A percentile compares a stretch with the other conserved stretches of the same genome.
Evolutionary conservation across 1,284 basidiomycete genomes (phyloP).

Genomic region (Marasmius sp.): DNA sequence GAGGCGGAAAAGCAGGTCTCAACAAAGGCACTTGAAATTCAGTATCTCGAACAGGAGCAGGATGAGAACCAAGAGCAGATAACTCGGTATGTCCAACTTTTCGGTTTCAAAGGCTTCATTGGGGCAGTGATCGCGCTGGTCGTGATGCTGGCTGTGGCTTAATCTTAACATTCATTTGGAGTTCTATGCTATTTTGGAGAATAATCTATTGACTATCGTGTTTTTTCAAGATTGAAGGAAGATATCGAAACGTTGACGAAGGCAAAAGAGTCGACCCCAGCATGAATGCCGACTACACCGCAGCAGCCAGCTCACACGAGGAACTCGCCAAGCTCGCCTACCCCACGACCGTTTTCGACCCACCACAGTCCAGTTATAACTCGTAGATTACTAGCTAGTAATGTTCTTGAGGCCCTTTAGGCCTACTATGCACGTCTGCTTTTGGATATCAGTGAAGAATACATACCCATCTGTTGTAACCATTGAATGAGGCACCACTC

Average conservation of each 20-base stretch:
- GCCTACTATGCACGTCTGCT: conserved; percentile 12
- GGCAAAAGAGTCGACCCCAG: conserved; percentile 23
- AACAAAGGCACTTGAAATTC: conserved; percentile 76
- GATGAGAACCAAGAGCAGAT: conserved; percentile 74
- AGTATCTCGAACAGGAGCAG: conserved; percentile 73
- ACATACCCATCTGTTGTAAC: conserved; percentile 11
- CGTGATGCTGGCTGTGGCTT: conserved; percentile 55
- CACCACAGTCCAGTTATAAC: background rate
- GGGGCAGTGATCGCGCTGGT: conserved; percentile 54
- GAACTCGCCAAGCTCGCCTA: too few relatives aligned
- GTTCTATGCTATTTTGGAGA: conserved; percentile 20
- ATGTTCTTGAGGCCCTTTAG: background rate
- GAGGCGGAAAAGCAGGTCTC: conserved; percentile 61
- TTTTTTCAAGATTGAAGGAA: conserved; percentile 57
- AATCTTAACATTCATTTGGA: conserved; percentile 26
- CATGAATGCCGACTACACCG: conserved; percentile 4
- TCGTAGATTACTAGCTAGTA: conserved; percentile 5
- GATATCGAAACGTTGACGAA: conserved; percentile 53
- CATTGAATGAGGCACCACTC: background rate
- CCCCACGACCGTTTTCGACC: background rate
- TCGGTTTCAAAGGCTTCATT: conserved; percentile 57
- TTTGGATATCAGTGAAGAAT: conserved; percentile 10
- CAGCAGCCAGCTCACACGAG: background rate
- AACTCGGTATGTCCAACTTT: conserved; percentile 71
- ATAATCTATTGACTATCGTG: conserved; percentile 36